Base-by-base conservation (phyloP, 2,329 filamentous ascomycete species). In the Leptographium galeiforme region DNA sequence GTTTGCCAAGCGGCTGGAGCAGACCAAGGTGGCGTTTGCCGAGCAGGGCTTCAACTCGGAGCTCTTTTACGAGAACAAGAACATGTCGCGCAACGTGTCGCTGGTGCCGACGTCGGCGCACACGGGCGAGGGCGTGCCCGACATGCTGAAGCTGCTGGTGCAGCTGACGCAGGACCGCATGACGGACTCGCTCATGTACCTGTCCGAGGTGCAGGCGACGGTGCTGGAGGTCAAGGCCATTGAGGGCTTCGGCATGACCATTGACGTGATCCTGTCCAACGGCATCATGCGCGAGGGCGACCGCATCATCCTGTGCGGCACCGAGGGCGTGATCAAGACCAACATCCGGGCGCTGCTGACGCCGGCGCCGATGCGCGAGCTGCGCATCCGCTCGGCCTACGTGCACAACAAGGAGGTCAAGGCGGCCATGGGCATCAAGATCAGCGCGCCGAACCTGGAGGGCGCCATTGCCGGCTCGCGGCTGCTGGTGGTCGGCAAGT, bases 351-450 rank as follows among this genome's bases (percentile, higher is more conserved):
- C 93, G 14, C 78, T 98, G 32, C 76, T 98, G 51, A 98, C 93
- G 4, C 93, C 93, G 2, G 90, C 89, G 12, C 87, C 89, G 56
- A 82, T 98, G 66, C 93, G 89, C 66, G 93, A 98, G 68, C 71
- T 98, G 59, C 89, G 94, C 67, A 81, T 98, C 63, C 97, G 97
- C 72, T 95, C 90, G 4, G 79, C 84, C 58, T 98, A 98, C 64
- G 91, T 98, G 34, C 94, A 98, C 75, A 96, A 98, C 75, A 97
- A 98, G 75, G 89, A 95, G 69, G 90, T 96, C 72, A 98, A 96
- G 77, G 93, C 94, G 19, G 89, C 93, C 10, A 80, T 98, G 64
- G 93, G 93, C 85, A 89, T 98, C 69, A 98, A 98, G 80, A 97
- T 98, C 66, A 89, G 89, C 58, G 93, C 91, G 46, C 94, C 95